Percentiles rank a stretch among this genome's conserved stretches.
Conservation (phyloP, 495 filamentous ascomycete genomes). For the Evansstolkia leycettana region DNA sequence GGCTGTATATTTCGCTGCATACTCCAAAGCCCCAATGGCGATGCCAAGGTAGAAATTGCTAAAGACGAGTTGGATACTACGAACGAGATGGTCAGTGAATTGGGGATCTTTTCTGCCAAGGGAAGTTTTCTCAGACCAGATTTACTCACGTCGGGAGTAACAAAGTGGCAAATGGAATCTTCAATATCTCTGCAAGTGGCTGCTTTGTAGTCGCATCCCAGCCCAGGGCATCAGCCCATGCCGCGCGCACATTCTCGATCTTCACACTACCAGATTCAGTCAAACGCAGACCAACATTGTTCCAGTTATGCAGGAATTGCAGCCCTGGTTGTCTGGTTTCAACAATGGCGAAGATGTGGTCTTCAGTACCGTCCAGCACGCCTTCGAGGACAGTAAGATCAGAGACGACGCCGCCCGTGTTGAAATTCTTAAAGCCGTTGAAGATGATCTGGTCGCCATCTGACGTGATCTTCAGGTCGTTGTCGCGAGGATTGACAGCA, state of each 20-base stretch:
- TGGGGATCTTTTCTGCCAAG: too few species aligned
- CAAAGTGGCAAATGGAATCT: constrained; percentile 36
- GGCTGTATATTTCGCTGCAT: constrained; percentile 37
- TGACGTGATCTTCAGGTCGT: constrained; percentile 38
- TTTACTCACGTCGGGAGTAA: constrained; percentile 44
- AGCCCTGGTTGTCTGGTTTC: constrained; percentile 41
- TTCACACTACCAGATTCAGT: constrained; percentile 47
- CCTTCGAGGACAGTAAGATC: constrained; percentile 53
- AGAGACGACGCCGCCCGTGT: constrained; percentile 47
- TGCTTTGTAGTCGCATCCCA: constrained; percentile 35
- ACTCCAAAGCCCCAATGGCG: constrained; percentile 37
- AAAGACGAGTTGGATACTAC: constrained; percentile 48
- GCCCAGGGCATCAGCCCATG: constrained; percentile 46
- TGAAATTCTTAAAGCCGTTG: constrained; percentile 49
- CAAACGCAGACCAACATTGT: constrained; percentile 46
- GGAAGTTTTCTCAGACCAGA: too few species aligned
- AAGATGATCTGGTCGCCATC: constrained; percentile 41
- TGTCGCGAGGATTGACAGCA: constrained; percentile 50
- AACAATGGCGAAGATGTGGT: constrained; percentile 47
- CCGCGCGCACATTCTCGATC: constrained; percentile 39
- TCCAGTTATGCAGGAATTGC: constrained; percentile 46
- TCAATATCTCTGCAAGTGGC: constrained; percentile 30
- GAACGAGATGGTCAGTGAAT: too few species aligned
- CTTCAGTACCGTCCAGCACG: constrained; percentile 37
- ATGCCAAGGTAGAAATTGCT: constrained; percentile 52